phyloP scores from a whole-genome alignment of 306 rosid species.

The Oemleria cerasiformis region DNA sequence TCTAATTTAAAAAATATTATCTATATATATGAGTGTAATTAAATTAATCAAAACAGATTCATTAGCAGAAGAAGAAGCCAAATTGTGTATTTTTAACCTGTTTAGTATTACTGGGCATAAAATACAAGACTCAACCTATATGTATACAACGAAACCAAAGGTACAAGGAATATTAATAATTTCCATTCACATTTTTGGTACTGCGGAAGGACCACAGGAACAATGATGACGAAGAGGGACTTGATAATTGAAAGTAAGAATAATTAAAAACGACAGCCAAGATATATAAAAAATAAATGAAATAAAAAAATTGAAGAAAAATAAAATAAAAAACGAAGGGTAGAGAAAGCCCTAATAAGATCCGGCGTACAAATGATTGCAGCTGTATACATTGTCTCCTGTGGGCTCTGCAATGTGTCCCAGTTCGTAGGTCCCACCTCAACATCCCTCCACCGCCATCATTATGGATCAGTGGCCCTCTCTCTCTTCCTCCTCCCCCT shows the following conservation, averaged over 20 bases:
- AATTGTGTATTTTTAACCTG: no score
- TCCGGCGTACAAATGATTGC: slow-evolving; percentile 69
- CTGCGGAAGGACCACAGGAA: neutral
- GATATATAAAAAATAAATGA: neutral
- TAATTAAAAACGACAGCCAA: neutral
- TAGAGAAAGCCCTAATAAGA: slow-evolving; percentile 21
- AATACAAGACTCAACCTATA: no score
- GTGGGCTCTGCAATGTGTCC: slow-evolving; percentile 33
- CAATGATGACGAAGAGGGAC: neutral
- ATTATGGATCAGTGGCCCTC: slow-evolving; percentile 8
- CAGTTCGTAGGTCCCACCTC: slow-evolving; percentile 18
- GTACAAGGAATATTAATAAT: neutral
- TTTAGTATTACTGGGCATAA: no score
- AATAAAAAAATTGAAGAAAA: no score
- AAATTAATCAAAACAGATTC: no score
- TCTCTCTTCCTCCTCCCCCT: neutral
- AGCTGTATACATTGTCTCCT: slow-evolving; percentile 48
- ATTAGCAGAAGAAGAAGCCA: no score
- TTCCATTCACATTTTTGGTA: neutral
- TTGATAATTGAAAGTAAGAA: neutral
- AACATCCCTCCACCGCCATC: slow-evolving; percentile 16
- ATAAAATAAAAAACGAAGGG: no score
- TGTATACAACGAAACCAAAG: neutral
- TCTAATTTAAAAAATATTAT: no score
- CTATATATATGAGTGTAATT: no score